Evolutionary conservation across 768 basidiomycete species (phyloP).

Genomic region (Clitopilus hobsonii): DNA sequence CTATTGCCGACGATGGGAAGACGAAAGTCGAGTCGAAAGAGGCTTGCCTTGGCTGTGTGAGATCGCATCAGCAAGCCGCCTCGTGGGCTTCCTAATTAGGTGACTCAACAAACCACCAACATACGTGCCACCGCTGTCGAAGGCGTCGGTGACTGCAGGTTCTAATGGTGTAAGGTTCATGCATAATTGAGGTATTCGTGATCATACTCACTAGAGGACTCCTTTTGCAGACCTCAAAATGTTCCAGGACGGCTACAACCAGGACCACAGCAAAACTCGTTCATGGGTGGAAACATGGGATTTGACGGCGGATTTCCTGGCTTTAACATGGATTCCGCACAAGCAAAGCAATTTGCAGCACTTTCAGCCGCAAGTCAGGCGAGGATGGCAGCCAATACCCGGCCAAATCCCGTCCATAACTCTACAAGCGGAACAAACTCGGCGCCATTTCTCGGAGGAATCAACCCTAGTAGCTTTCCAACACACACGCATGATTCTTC

Average conservation of each 20-base stretch:
- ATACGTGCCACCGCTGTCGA: constrained; percentile 1
- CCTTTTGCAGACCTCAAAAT: constrained; percentile 30
- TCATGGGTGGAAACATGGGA: constrained; percentile 23
- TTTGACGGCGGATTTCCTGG: constrained; percentile 18
- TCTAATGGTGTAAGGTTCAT: constrained; percentile 28
- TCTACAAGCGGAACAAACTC: constrained; percentile 56
- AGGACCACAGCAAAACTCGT: constrained; percentile 20
- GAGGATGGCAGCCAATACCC: constrained; percentile 47
- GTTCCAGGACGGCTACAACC: constrained; percentile 25
- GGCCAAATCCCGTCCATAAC: constrained; percentile 25
- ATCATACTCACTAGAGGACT: constrained; percentile 6
- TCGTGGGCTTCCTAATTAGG: neutral
- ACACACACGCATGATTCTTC: constrained; percentile 41
- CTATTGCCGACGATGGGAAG: too few species aligned
- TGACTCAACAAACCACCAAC: neutral
- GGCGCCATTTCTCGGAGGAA: constrained; percentile 65
- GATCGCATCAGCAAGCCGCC: neutral
- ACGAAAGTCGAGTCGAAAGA: neutral
- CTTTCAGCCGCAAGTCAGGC: constrained; percentile 61
- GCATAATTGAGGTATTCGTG: constrained; percentile 5
- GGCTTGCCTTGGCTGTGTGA: neutral
- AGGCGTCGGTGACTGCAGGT: constrained; percentile 8
- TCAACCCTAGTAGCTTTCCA: constrained; percentile 39
- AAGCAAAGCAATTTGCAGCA: constrained; percentile 78
- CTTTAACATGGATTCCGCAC: constrained; percentile 58